Conservation (phyloP, 1,284 basidiomycete species). For the Meira nashicola region DNA sequence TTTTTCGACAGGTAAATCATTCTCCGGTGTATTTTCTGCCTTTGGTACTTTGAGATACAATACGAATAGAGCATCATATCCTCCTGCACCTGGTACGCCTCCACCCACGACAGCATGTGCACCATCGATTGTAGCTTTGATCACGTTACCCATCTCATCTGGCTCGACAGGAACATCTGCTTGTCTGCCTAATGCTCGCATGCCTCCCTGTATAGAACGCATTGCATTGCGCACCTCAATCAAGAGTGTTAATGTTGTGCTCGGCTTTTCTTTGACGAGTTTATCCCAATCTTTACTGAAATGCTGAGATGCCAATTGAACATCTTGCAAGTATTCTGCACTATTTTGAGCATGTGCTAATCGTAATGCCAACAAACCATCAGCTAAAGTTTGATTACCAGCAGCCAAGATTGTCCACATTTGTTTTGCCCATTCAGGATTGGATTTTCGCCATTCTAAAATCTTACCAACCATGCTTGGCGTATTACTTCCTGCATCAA, state of each 20-base stretch:
- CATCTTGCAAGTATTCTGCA: constrained; percentile 37
- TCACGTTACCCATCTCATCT: constrained; percentile 75
- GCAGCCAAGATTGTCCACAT: constrained; percentile 44
- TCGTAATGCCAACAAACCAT: constrained; percentile 37
- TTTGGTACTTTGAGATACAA: constrained; percentile 54
- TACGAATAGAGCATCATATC: constrained; percentile 94
- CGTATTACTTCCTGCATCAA: constrained; percentile 50
- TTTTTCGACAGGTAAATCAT: background rate
- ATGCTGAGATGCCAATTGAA: constrained; percentile 43
- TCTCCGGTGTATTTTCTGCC: background rate
- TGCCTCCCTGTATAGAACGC: constrained; percentile 70
- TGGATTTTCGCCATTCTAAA: constrained; percentile 35
- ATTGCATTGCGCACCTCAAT: constrained; percentile 43
- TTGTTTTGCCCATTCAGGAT: constrained; percentile 48
- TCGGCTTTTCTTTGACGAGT: constrained; percentile 17
- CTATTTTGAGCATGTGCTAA: constrained; percentile 33
- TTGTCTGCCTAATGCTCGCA: constrained; percentile 79
- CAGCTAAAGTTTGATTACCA: constrained; percentile 43
- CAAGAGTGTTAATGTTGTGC: constrained; percentile 14
- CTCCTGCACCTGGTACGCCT: constrained; percentile 86
- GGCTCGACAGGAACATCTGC: constrained; percentile 88
- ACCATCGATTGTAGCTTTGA: constrained; percentile 68
- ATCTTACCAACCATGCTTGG: constrained; percentile 48
- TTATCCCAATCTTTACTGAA: constrained; percentile 26
- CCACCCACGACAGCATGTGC: constrained; percentile 83